Conservation (phyloP, 441 rosid genomes). For the Isatis lusitanica region DNA sequence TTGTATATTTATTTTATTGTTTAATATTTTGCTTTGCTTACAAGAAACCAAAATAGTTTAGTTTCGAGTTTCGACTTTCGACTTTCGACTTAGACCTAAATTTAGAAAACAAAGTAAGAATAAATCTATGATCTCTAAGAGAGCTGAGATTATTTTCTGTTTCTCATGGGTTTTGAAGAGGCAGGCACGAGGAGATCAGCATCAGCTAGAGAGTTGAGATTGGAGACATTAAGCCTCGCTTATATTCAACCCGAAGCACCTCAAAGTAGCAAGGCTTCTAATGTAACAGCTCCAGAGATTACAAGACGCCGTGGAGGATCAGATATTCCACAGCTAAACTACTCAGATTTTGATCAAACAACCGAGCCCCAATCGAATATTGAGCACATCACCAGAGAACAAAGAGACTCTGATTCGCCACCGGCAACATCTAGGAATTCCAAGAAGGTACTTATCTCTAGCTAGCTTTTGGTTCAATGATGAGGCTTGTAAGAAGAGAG, state of each 20-base stretch:
- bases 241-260: background rate
- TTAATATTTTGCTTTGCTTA: too few species aligned
- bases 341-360: constrained; percentile 26
- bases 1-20: too few species aligned
- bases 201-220: constrained; percentile 30
- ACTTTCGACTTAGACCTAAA: too few species aligned
- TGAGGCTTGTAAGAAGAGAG: background rate
- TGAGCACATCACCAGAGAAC: background rate
- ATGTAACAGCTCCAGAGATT: background rate
- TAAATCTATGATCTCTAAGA: background rate
- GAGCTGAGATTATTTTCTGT: background rate
- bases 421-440: constrained; percentile 12
- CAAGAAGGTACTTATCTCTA: constrained; percentile 27
- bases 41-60: too few species aligned
- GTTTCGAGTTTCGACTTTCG: too few species aligned
- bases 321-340: constrained; percentile 25
- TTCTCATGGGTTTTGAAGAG: constrained; percentile 22
- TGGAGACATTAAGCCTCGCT: constrained; percentile 12
- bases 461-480: background rate
- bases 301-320: constrained; percentile 33
- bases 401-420: background rate
- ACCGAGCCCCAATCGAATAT: background rate
- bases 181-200: constrained; percentile 28
- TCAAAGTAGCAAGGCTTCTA: constrained; percentile 18
- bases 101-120: too few species aligned